Evolutionary conservation across 2,329 filamentous ascomycete species (phyloP).

Genomic region (Colletotrichum tanaceti): DNA sequence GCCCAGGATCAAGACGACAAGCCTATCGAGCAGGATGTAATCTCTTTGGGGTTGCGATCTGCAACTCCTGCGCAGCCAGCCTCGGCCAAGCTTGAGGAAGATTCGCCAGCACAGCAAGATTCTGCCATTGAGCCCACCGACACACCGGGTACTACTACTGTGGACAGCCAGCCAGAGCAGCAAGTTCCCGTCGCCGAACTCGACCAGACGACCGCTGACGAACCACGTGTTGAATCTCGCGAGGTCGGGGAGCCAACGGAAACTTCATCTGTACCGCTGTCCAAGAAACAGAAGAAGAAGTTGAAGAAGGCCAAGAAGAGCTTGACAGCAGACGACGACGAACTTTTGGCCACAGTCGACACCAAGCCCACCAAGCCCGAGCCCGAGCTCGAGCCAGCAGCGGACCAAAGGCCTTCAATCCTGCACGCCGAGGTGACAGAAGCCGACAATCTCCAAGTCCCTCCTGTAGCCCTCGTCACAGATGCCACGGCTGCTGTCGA

Average conservation of each 20-base stretch:
- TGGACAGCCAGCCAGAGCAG: background rate
- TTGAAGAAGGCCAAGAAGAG: slow-evolving; percentile 40
- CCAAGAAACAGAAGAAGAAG: slow-evolving; percentile 44
- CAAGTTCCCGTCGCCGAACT: background rate
- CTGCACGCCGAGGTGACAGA: background rate
- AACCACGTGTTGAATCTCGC: background rate
- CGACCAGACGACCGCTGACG: background rate
- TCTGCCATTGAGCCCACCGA: background rate
- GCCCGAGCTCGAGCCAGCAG: background rate
- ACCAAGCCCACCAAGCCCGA: slow-evolving; percentile 21
- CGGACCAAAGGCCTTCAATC: background rate
- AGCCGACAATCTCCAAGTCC: background rate
- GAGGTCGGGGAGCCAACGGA: slow-evolving; percentile 4
- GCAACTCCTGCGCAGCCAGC: background rate
- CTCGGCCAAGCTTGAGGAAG: background rate
- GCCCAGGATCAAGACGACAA: background rate
- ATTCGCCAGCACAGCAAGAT: background rate
- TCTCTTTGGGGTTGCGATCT: background rate
- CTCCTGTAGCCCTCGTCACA: background rate
- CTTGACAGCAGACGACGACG: slow-evolving; percentile 38
- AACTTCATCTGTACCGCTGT: slow-evolving; percentile 18
- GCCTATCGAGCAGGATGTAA: background rate
- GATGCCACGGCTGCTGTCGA: background rate
- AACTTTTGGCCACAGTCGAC: slow-evolving; percentile 12
- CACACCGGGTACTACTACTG: no score